A percentile compares a stretch with the other conserved stretches of the same genome.
phyloP scores from a whole-genome alignment of 805 yeast genomes.

The Suhomyces vadensis region DNA sequence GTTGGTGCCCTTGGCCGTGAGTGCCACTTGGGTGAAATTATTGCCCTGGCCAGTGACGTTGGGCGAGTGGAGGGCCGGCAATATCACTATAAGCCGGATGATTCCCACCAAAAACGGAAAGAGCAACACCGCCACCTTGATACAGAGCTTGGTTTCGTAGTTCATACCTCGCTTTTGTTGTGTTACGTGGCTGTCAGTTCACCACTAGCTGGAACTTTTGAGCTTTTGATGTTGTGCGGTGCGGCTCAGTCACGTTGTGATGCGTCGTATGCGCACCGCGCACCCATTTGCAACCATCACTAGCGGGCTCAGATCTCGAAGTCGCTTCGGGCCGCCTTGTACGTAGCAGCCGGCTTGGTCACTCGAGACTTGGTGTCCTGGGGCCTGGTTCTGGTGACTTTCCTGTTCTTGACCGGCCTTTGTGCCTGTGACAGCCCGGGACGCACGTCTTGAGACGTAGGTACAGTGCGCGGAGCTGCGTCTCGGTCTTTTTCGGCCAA shows the following conservation, averaged over 20 bases:
- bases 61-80: conserved; percentile 19
- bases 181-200: background rate
- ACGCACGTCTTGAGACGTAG: too few species aligned
- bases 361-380: background rate
- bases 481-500: conserved; percentile 44
- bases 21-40: conserved; percentile 2
- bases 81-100: conserved; percentile 23
- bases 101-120: conserved; percentile 24
- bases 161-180: too few species aligned
- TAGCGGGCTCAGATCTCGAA: background rate
- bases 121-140: conserved; percentile 15
- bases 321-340: background rate
- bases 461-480: too few species aligned
- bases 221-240: too few species aligned
- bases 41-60: background rate
- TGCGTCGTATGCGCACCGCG: background rate
- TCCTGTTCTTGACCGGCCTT: too few species aligned
- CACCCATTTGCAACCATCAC: too few species aligned
- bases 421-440: too few species aligned
- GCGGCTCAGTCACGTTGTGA: too few species aligned
- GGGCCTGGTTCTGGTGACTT: background rate
- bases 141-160: conserved; percentile 19
- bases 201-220: too few species aligned
- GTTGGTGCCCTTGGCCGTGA: conserved; percentile 15
- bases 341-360: background rate